Evolutionary conservation across 73 alveolate species (phyloP), one percentile per base, ranked within the genome.

Genomic region (Diophrys appendiculata): DNA sequence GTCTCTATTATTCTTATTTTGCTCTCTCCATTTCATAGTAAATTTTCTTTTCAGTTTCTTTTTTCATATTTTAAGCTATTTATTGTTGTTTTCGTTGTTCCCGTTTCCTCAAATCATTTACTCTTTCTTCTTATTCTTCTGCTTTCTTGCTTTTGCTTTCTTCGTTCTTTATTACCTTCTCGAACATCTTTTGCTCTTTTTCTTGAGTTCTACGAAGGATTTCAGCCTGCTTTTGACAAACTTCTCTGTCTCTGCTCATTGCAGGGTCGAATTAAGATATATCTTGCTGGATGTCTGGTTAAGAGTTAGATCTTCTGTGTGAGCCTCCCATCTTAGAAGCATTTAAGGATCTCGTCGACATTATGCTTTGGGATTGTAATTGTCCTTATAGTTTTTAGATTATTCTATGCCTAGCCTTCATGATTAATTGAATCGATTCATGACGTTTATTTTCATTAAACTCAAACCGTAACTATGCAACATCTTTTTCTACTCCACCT

Each of bases 141-240:
- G 33, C 33, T 35, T 76, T 76, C 14, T 25, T 18, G 2, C 33
- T 56, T 67, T 29, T 65, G 2, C 1, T 2, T 26, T 76, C 76
- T 67, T 76, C 85, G 33, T 76, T 76, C 24, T 35, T 24, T 1
- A 76, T 25, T 1, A 76, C 68, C 31, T 76, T 76, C 43, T 76
- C 77, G n/a, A 76, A 33, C 77, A 76, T 64, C 29, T 65, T 76
- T 0, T 54, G 77, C 30, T 76, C 85, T 65, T 76, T 76, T 76
- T 76, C 69, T 65, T 60, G 18, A 28, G 85, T 76, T 26, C 77
- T 76, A 35, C 29, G 35, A 52, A 13, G n/a, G 2, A 76, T 24
- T 60, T 76, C 78, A 53, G 34, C 43, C 33, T 76, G 68, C 26
- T 60, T 54, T 28, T 56, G 69, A 67, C 64, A 54, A 24, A 64